These are phyloP conservation scores for Penicillium crustosum DNA, from an alignment of 2,329 filamentous ascomycete species.

Conservation along the genomic window DNA sequence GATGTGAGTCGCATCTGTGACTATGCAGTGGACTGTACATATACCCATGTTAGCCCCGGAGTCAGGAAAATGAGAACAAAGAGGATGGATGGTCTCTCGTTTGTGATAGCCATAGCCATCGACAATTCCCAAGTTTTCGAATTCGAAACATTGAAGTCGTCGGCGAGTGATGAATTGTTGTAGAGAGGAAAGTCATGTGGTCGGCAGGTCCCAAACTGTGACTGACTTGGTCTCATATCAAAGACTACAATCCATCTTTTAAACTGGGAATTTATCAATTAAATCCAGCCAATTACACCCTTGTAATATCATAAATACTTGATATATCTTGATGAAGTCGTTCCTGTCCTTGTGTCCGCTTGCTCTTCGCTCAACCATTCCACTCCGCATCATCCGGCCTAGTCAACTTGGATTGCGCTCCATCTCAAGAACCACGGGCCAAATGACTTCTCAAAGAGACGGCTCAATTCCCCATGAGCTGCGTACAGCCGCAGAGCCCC, in stretches of 20 bases:
- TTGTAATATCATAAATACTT: background rate
- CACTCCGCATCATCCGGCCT: conserved; percentile 1
- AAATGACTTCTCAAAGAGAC: conserved; percentile 35
- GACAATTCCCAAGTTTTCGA: background rate
- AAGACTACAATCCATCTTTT: background rate
- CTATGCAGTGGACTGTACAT: conserved; percentile 2
- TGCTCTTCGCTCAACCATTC: conserved; percentile 2
- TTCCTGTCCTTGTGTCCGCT: background rate
- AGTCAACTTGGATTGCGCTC: conserved; percentile 2
- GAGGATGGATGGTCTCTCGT: background rate
- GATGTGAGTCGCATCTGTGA: conserved; percentile 6
- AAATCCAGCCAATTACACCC: background rate
- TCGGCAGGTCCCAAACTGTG: background rate
- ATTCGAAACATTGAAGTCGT: background rate
- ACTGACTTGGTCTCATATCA: background rate
- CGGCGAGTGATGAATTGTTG: background rate
- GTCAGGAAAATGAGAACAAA: background rate
- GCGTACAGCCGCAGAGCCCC: conserved; percentile 71
- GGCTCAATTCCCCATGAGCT: conserved; percentile 60
- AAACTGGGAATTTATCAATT: background rate
- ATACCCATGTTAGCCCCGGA: conserved; percentile 1
- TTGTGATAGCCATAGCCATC: background rate
- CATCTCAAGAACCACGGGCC: conserved; percentile 6
- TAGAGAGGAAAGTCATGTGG: conserved; percentile 18
- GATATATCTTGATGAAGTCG: conserved; percentile 1